Conservation (phyloP, 2,329 filamentous ascomycete species). For the Colletotrichum liriopes region DNA sequence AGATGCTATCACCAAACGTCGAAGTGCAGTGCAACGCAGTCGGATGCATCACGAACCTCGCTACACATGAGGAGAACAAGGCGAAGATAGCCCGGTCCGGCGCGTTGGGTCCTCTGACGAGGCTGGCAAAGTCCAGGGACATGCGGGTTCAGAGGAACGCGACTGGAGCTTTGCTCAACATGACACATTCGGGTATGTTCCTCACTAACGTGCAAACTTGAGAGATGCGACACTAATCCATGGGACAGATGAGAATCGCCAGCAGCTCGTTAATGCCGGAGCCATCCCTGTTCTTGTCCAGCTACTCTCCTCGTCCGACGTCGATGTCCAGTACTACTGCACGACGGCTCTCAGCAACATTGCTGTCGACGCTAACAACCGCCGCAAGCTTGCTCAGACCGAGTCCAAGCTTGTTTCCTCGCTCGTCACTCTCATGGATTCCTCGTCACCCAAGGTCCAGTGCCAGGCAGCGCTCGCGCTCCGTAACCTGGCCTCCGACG, state of each 20-base stretch:
- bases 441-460: slow-evolving; percentile 96
- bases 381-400: slow-evolving; percentile 90
- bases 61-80: slow-evolving; percentile 99
- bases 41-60: slow-evolving; percentile 97
- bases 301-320: slow-evolving; percentile 91
- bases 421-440: slow-evolving; percentile 96
- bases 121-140: slow-evolving; percentile 95
- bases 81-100: slow-evolving; percentile 97
- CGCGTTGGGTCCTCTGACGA: slow-evolving; percentile 90
- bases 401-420: slow-evolving; percentile 94
- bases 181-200: slow-evolving; percentile 94
- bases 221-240: slow-evolving; percentile 41
- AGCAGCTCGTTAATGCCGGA: slow-evolving; percentile 96
- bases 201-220: neutral
- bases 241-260: slow-evolving; percentile 89
- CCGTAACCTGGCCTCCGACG: slow-evolving; percentile 95
- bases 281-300: slow-evolving; percentile 98
- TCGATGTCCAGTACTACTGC: slow-evolving; percentile 99
- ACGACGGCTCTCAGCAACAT: slow-evolving; percentile 99
- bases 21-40: slow-evolving; percentile 99
- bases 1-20: slow-evolving; percentile 98
- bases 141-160: slow-evolving; percentile 99
- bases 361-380: slow-evolving; percentile 91
- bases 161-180: slow-evolving; percentile 95
- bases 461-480: slow-evolving; percentile 96